Evolutionary conservation across 1,139 yeast genomes (phyloP), one percentile per base, ranked within the genome.

Genomic region (Kodamaea sp.): DNA sequence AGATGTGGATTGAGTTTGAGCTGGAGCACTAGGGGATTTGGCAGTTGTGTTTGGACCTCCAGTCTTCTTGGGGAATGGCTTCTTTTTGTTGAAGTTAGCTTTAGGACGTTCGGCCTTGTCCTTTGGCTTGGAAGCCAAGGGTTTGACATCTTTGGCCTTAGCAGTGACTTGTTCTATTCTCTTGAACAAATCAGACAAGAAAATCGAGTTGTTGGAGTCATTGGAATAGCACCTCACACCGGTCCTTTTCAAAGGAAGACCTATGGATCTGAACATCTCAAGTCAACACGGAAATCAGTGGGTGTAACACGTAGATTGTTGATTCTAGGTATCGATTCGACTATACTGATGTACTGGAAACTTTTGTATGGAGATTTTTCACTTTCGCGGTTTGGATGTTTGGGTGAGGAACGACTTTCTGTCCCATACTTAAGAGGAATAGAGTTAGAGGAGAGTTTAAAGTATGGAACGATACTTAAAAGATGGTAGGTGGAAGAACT

Each of bases 101-200:
- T 37, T 38, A 19, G 47, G 35, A 24, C 41, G 41, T n/a, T 37
- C 35, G n/a, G n/a, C n/a, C n/a, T n/a, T n/a, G n/a, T n/a, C n/a
- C n/a, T n/a, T n/a, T n/a, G n/a, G n/a, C n/a, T n/a, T n/a, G n/a
- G n/a, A n/a, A n/a, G n/a, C n/a, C 10, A 33, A 35, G 12, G 32
- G 38, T 33, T 37, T 37, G 31, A 37, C 32, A 12, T 35, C 37
- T 23, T 37, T 39, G 27, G 49, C 38, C 31, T 48, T 54, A 36
- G 53, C 37, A 19, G 62, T 57, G 38, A 63, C 61, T 24, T 43
- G 41, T 37, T 66, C 70, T 38, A 66, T 62, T 46, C 69, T 51
- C 38, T 58, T 59, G 53, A 66, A 59, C 41, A 66, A 53, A 25
- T 56, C 60, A 22, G 60, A 51, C 43, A 66, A 56, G 12, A 41